These are phyloP conservation scores for Aureobasidium sp. DNA, from an alignment of 2,329 filamentous ascomycete species.

Conservation along the genomic window DNA sequence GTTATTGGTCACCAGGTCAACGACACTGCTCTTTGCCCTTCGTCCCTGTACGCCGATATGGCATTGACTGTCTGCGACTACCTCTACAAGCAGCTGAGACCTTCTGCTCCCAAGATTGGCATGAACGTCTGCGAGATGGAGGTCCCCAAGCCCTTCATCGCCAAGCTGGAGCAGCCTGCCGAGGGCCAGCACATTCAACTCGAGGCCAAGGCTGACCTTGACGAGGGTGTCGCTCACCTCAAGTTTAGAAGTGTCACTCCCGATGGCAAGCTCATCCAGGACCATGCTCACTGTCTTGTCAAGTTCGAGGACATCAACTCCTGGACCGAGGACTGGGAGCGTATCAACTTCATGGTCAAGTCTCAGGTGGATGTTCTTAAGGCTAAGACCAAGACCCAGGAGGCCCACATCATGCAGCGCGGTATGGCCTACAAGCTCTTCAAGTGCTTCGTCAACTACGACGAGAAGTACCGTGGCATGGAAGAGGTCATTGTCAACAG, in stretches of 20 bases:
- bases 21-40: constrained; percentile 57
- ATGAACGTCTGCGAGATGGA: constrained; percentile 60
- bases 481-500: constrained; percentile 51
- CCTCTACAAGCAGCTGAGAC: constrained; percentile 55
- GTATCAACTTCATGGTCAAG: constrained; percentile 53
- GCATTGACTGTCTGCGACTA: constrained; percentile 59
- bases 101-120: constrained; percentile 48
- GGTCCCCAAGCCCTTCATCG: constrained; percentile 62
- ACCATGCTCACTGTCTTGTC: constrained; percentile 56
- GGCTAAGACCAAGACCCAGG: constrained; percentile 55
- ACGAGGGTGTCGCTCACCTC: constrained; percentile 47
- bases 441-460: constrained; percentile 50
- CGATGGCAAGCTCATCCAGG: constrained; percentile 49
- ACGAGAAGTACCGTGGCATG: constrained; percentile 50
- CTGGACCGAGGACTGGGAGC: constrained; percentile 59
- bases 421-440: constrained; percentile 72
- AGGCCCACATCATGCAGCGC: constrained; percentile 63
- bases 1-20: constrained; percentile 62
- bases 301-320: constrained; percentile 51
- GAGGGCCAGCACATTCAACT: constrained; percentile 54
- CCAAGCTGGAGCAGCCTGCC: constrained; percentile 39
- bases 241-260: constrained; percentile 51
- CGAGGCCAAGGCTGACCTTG: constrained; percentile 51
- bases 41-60: constrained; percentile 56
- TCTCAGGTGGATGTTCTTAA: constrained; percentile 56